Evolutionary conservation across 306 rosid genomes (phyloP).

Genomic region (Quercus bicolor): DNA sequence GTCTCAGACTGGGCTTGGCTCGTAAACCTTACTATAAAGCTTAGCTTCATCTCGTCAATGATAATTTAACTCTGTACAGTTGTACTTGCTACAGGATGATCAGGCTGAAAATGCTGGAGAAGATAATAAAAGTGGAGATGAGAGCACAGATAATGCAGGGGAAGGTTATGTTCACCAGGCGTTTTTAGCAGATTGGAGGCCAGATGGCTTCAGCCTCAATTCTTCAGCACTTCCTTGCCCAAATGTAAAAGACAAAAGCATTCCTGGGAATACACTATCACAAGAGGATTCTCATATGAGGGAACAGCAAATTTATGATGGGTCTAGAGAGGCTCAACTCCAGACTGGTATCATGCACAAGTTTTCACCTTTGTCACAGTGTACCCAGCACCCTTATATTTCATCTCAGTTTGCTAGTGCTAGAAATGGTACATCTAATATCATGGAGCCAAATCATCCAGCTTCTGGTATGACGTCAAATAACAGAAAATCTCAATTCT

Average conservation of each 20-base stretch:
- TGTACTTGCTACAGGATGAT: slow-evolving; percentile 47
- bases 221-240: slow-evolving; percentile 36
- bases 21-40: not conserved
- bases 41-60: not conserved
- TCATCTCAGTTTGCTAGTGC: slow-evolving; percentile 37
- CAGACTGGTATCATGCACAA: slow-evolving; percentile 37
- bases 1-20: not conserved
- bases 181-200: slow-evolving; percentile 89
- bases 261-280: slow-evolving; percentile 30
- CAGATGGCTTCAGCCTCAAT: slow-evolving; percentile 32
- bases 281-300: slow-evolving; percentile 31
- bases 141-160: slow-evolving; percentile 46
- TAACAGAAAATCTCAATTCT: slow-evolving; percentile 40
- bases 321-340: slow-evolving; percentile 38
- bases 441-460: slow-evolving; percentile 31
- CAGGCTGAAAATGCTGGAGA: slow-evolving; percentile 51
- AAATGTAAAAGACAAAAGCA: slow-evolving; percentile 42
- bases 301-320: slow-evolving; percentile 28
- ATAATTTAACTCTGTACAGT: slow-evolving; percentile 16
- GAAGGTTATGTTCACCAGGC: slow-evolving; percentile 78
- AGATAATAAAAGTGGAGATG: slow-evolving; percentile 33
- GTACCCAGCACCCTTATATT: slow-evolving; percentile 27
- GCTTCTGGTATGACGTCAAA: slow-evolving; percentile 25
- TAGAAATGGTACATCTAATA: slow-evolving; percentile 36
- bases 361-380: slow-evolving; percentile 35